phyloP scores from a whole-genome alignment of 768 basidiomycete species.

The Amanita exitialis region DNA sequence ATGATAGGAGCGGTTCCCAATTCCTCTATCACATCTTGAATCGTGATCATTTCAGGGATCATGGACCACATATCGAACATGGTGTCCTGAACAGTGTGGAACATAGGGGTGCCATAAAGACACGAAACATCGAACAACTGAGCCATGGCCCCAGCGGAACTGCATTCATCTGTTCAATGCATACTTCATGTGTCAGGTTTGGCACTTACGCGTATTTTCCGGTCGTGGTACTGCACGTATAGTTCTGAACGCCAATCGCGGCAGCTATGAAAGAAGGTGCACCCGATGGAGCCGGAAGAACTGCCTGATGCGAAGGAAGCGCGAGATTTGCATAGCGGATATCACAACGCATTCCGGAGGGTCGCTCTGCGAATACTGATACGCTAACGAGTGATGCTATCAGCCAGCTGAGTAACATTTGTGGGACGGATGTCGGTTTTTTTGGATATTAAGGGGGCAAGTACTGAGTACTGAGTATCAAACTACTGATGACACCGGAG shows the following conservation, averaged over 20 bases:
- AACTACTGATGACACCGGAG: no score
- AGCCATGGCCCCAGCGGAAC: slow-evolving; percentile 37
- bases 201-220: slow-evolving; percentile 29
- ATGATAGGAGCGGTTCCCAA: slow-evolving; percentile 14
- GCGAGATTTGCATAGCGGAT: neutral
- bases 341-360: neutral
- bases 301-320: slow-evolving; percentile 12
- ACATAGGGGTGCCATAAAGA: slow-evolving; percentile 21
- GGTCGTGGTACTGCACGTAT: slow-evolving; percentile 35
- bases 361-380: neutral
- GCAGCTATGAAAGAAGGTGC: slow-evolving; percentile 30
- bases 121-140: slow-evolving; percentile 49
- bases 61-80: neutral
- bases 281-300: slow-evolving; percentile 23
- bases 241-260: slow-evolving; percentile 45
- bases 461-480: no score
- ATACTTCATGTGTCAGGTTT: neutral
- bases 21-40: neutral
- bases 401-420: neutral
- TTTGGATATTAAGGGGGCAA: no score
- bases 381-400: neutral
- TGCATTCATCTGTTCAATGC: slow-evolving; percentile 10
- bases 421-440: no score
- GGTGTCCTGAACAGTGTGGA: slow-evolving; percentile 19
- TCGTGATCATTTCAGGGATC: neutral